phyloP scores from a whole-genome alignment of 2,329 filamentous ascomycete genomes.

The Colletotrichum musae region DNA sequence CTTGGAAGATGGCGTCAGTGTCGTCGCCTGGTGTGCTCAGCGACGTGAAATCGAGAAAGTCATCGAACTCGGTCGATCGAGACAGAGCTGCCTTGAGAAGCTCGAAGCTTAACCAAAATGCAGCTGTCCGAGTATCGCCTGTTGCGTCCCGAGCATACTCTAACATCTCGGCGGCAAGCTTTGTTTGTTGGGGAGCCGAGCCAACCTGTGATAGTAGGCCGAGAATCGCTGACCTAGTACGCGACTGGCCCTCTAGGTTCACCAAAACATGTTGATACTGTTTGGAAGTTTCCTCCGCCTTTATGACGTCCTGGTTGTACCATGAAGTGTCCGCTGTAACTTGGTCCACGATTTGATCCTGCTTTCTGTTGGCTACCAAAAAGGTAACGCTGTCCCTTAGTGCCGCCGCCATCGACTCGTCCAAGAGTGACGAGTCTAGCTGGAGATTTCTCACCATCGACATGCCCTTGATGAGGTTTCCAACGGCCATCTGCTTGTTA shows the following conservation, averaged over 20 bases:
- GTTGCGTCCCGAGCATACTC: constrained; percentile 71
- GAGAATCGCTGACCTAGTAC: constrained; percentile 70
- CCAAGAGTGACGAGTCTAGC: constrained; percentile 75
- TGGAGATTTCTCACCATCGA: constrained; percentile 75
- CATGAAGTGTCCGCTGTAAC: constrained; percentile 47
- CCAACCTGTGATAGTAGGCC: constrained; percentile 71
- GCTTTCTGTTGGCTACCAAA: constrained; percentile 53
- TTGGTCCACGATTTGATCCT: constrained; percentile 51
- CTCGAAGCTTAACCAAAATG: constrained; percentile 85
- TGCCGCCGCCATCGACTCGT: constrained; percentile 76
- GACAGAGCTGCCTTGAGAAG: constrained; percentile 73
- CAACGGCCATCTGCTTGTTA: constrained; percentile 79
- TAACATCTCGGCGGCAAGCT: constrained; percentile 76
- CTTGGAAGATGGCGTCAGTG: constrained; percentile 67
- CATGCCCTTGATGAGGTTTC: constrained; percentile 82
- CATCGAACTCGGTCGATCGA: constrained; percentile 70
- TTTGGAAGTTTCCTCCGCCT: constrained; percentile 40
- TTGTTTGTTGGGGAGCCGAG: constrained; percentile 70
- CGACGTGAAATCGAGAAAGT: constrained; percentile 74
- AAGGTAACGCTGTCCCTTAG: constrained; percentile 81
- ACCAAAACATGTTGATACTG: constrained; percentile 75
- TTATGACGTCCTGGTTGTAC: constrained; percentile 48
- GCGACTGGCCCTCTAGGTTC: constrained; percentile 75
- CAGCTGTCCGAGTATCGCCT: constrained; percentile 74
- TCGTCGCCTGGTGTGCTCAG: constrained; percentile 54